A percentile compares a stretch with the other conserved stretches of the same genome.
These are phyloP conservation scores for Exidia glandulosa DNA, from an alignment of 768 basidiomycete genomes.

Conservation along the genomic window DNA sequence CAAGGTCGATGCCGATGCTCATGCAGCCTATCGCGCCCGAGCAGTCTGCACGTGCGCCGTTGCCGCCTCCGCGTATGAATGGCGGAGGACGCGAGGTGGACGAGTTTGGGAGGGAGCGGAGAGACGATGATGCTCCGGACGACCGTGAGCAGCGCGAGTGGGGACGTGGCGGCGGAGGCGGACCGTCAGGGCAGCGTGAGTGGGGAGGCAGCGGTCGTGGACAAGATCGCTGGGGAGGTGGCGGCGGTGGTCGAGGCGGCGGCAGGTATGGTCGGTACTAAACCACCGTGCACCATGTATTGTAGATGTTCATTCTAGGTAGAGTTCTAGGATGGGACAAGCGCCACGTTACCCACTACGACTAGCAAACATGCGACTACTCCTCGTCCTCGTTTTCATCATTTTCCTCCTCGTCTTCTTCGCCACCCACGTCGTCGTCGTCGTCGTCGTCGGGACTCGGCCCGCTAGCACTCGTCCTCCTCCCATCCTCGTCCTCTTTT, in stretches of 20 bases:
- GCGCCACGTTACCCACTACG: no score
- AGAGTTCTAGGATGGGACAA: no score
- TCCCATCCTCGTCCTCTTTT: no score
- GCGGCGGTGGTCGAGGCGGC: not conserved
- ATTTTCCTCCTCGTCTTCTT: no score
- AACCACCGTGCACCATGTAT: no score
- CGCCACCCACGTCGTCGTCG: no score
- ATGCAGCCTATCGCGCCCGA: not conserved
- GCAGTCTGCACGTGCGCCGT: not conserved
- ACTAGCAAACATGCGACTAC: no score
- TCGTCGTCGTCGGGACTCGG: no score
- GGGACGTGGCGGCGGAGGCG: not conserved
- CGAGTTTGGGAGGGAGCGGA: not conserved
- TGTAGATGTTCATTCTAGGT: no score
- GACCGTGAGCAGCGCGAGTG: not conserved
- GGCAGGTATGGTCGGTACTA: not conserved
- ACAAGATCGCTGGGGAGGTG: not conserved
- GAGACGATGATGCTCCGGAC: not conserved
- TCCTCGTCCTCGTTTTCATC: no score
- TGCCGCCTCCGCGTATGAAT: not conserved
- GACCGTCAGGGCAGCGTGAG: not conserved
- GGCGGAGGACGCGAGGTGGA: not conserved
- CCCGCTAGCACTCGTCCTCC: no score
- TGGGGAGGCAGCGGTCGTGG: not conserved
- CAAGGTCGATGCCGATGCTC: not conserved